Percentiles rank a stretch among this genome's conserved stretches.
These are phyloP conservation scores for Euphorbia celastroides DNA, from an alignment of 441 rosid genomes.

Conservation along the genomic window DNA sequence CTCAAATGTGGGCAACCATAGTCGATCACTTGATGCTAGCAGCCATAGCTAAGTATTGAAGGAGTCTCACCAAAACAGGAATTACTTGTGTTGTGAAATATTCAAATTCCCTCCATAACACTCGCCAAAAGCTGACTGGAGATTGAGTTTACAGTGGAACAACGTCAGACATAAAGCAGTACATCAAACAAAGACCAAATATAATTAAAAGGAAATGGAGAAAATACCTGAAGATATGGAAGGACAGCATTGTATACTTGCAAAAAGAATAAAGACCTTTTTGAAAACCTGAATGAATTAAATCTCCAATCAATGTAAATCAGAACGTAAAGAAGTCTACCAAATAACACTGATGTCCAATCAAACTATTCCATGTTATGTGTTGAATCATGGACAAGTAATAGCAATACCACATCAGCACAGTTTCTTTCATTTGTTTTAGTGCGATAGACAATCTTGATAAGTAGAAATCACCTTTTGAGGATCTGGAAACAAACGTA, in stretches of 20 bases:
- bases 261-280: constrained; percentile 43
- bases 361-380: not conserved
- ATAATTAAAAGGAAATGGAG: not conserved
- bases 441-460: constrained; percentile 7
- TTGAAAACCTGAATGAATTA: constrained; percentile 45
- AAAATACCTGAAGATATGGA: constrained; percentile 63
- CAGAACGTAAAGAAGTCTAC: not conserved
- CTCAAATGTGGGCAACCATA: not conserved
- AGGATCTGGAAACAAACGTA: constrained; percentile 71
- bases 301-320: constrained; percentile 14
- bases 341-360: not conserved
- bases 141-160: constrained; percentile 5
- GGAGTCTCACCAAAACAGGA: not conserved
- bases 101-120: constrained; percentile 65
- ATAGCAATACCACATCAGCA: not conserved
- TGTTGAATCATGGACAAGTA: not conserved
- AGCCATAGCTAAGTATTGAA: constrained; percentile 5
- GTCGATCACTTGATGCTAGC: not conserved
- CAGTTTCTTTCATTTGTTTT: not conserved
- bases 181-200: not conserved
- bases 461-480: constrained; percentile 43
- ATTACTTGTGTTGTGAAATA: constrained; percentile 22
- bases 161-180: constrained; percentile 5
- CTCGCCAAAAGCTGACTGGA: constrained; percentile 55
- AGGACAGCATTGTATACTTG: constrained; percentile 41